phyloP scores from a whole-genome alignment of 495 filamentous ascomycete species.

The Podospora appendiculata region DNA sequence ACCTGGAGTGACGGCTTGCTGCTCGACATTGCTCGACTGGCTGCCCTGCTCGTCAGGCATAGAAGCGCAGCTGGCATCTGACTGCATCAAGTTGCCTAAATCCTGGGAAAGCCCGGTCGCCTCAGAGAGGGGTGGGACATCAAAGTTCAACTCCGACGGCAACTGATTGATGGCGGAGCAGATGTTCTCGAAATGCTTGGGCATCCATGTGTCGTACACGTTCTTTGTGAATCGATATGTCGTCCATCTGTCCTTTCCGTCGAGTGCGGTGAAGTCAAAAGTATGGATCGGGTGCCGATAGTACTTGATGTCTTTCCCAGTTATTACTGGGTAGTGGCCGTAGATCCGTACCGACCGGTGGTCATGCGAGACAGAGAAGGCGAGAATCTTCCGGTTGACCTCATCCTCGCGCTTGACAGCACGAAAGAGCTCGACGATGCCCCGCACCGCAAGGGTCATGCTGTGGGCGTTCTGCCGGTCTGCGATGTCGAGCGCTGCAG shows the following conservation, averaged over 20 bases:
- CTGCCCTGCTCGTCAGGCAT: neutral
- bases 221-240: neutral
- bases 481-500: conserved; percentile 18
- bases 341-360: conserved; percentile 27
- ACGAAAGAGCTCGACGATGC: conserved; percentile 27
- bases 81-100: neutral
- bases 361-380: conserved; percentile 21
- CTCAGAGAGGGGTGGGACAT: neutral
- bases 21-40: neutral
- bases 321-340: conserved; percentile 17
- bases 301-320: neutral
- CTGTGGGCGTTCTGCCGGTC: conserved; percentile 20
- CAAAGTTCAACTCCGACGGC: neutral
- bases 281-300: neutral
- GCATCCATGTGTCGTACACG: neutral
- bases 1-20: neutral
- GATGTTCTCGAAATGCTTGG: neutral
- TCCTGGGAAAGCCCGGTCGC: neutral
- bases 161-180: neutral
- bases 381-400: conserved; percentile 25
- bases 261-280: neutral
- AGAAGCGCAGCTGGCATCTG: neutral
- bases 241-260: neutral
- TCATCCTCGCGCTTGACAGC: conserved; percentile 26
- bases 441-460: conserved; percentile 30